Conservation (phyloP, 495 filamentous ascomycete species). For the Neurospora terricola region DNA sequence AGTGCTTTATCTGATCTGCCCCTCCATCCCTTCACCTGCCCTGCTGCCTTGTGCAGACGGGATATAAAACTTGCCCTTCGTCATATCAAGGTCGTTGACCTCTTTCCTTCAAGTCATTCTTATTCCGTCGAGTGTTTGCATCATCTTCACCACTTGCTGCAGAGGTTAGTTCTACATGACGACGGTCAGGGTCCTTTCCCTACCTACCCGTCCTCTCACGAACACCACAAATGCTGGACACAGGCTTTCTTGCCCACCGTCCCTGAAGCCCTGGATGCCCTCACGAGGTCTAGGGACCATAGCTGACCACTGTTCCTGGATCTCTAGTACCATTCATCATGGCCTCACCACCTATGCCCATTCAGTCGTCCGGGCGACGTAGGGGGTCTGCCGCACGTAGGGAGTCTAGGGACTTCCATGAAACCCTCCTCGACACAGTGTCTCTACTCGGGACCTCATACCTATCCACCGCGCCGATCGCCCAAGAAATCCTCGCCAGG, state of each 20-base stretch:
- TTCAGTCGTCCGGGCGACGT: neutral
- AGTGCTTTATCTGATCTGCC: neutral
- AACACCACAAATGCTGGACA: neutral
- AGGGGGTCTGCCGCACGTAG: neutral
- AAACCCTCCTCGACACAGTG: slow-evolving; percentile 9
- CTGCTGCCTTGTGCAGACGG: neutral
- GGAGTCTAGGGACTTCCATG: neutral
- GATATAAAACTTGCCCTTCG: neutral
- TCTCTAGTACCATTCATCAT: neutral
- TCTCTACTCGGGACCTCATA: slow-evolving; percentile 35
- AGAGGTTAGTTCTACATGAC: neutral
- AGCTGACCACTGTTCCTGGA: neutral
- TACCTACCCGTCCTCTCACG: neutral
- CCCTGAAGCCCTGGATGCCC: neutral
- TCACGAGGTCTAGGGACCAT: neutral
- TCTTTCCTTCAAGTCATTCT: neutral
- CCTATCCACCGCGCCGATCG: slow-evolving; percentile 40
- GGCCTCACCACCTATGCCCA: neutral
- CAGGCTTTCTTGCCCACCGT: neutral
- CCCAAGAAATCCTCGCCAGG: slow-evolving; percentile 56
- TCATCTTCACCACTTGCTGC: neutral
- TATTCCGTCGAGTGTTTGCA: neutral
- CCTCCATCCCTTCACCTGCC: neutral
- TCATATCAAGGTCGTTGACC: neutral
- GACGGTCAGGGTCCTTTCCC: neutral